phyloP scores from a whole-genome alignment of 768 basidiomycete species.

The Phallus indusiatus region DNA sequence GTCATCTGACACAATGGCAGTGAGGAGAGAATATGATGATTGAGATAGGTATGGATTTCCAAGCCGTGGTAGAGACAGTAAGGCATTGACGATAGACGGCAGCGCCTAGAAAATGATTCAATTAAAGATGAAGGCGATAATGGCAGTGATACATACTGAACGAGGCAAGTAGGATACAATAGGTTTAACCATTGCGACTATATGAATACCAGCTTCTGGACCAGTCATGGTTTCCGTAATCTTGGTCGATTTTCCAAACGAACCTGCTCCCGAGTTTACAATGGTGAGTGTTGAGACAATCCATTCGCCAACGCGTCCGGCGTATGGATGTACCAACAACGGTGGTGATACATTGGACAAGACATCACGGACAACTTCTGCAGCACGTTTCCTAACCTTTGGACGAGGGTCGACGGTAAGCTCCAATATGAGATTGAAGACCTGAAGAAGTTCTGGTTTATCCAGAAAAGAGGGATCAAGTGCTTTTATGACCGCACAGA shows the following conservation, averaged over 20 bases:
- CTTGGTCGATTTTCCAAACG: conserved; percentile 49
- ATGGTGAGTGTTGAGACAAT: conserved; percentile 56
- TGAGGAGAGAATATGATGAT: conserved; percentile 76
- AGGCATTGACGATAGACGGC: conserved; percentile 53
- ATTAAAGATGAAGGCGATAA: neutral
- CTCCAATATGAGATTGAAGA: conserved; percentile 78
- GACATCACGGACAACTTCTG: conserved; percentile 74
- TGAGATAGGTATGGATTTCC: conserved; percentile 86
- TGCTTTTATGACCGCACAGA: conserved; percentile 56
- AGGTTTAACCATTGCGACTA: conserved; percentile 48
- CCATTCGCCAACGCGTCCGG: conserved; percentile 75
- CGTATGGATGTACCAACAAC: conserved; percentile 73
- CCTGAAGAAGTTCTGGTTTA: conserved; percentile 56
- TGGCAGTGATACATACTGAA: conserved; percentile 41
- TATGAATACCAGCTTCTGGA: conserved; percentile 67
- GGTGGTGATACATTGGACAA: conserved; percentile 72
- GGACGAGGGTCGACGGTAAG: conserved; percentile 82
- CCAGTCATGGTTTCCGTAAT: conserved; percentile 40
- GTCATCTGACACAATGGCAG: conserved; percentile 61
- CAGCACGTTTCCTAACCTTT: conserved; percentile 87
- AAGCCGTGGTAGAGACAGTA: conserved; percentile 77
- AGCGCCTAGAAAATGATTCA: conserved; percentile 44
- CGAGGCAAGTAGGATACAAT: conserved; percentile 51
- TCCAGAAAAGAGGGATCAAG: conserved; percentile 69
- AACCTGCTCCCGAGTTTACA: conserved; percentile 49